phyloP scores from a whole-genome alignment of 192 early-diverging fungal genomes.

The Ambispora gerdemannii region DNA sequence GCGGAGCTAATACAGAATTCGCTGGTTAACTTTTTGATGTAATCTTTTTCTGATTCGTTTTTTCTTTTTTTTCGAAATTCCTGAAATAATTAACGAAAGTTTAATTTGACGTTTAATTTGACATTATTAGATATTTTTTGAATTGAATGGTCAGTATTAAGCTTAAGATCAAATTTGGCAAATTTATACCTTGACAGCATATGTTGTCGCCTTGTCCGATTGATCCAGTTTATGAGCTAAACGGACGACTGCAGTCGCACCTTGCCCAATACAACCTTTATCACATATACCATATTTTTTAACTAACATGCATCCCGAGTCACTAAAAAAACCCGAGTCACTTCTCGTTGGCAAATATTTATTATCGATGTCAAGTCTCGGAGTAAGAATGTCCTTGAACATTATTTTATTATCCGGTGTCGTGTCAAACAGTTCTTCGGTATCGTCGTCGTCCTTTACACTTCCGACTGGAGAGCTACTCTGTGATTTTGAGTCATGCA shows the following conservation, averaged over 20 bases:
- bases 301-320: conserved; percentile 43
- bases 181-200: conserved; percentile 75
- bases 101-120: background rate
- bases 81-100: background rate
- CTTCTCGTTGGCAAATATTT: conserved; percentile 36
- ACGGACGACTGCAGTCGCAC: conserved; percentile 89
- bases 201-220: conserved; percentile 61
- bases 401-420: background rate
- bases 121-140: background rate
- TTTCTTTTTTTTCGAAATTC: conserved; percentile 85
- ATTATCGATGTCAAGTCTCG: conserved; percentile 32
- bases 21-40: conserved; percentile 90
- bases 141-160: background rate
- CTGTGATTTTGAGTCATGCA: conserved; percentile 1
- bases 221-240: conserved; percentile 73
- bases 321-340: background rate
- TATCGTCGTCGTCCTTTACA: background rate
- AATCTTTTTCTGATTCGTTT: conserved; percentile 88
- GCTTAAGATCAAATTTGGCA: background rate
- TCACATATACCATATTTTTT: conserved; percentile 83
- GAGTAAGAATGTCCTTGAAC: conserved; percentile 23
- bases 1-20: conserved; percentile 96
- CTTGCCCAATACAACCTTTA: conserved; percentile 77
- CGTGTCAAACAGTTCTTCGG: background rate
- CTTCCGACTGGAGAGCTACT: background rate